Evolutionary conservation across 2,329 filamentous ascomycete genomes (phyloP).

Genomic region (Colletotrichum orchidophilum): DNA sequence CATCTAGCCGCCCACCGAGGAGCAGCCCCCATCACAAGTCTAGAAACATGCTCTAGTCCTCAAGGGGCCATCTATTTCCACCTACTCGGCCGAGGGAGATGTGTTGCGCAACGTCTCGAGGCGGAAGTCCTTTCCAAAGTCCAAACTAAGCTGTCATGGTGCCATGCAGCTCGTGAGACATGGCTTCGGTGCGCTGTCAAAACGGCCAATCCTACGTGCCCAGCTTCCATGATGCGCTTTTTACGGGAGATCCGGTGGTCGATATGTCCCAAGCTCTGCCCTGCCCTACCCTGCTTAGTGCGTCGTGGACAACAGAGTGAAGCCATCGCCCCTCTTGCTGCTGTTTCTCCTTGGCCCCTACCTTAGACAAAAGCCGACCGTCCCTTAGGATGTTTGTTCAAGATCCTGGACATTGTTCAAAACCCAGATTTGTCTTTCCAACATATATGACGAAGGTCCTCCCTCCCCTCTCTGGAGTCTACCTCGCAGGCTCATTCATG

Average conservation of each 20-base stretch:
- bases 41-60: neutral
- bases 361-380: neutral
- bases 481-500: neutral
- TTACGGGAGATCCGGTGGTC: neutral
- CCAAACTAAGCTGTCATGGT: constrained; percentile 14
- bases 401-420: neutral
- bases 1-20: neutral
- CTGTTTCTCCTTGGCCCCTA: neutral
- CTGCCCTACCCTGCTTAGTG: neutral
- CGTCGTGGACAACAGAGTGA: neutral
- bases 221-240: constrained; percentile 1
- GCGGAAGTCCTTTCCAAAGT: neutral
- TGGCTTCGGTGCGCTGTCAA: constrained; percentile 22
- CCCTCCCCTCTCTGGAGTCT: neutral
- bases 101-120: neutral
- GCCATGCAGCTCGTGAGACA: constrained; percentile 18
- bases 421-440: neutral
- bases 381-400: neutral
- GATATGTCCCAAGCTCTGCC: neutral
- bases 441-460: neutral
- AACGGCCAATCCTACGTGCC: constrained; percentile 9
- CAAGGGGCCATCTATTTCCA: neutral
- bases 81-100: constrained; percentile 18
- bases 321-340: constrained; percentile 1
- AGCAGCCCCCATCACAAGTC: neutral